Evolutionary conservation across 306 rosid genomes (phyloP).

Genomic region (Vicia faba): DNA sequence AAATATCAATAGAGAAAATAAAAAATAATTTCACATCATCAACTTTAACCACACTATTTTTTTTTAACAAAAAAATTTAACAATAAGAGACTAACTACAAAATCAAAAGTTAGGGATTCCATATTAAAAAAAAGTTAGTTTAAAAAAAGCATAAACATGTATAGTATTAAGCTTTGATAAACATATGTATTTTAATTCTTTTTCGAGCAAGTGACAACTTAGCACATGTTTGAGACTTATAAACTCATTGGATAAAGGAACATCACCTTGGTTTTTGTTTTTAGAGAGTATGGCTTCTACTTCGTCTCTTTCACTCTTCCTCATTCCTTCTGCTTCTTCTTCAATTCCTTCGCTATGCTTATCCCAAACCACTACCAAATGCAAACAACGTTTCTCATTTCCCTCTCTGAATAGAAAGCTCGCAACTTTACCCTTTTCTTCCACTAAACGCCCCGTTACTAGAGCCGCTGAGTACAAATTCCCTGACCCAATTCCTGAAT

Average conservation of each 20-base stretch:
- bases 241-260: neutral
- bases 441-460: constrained; percentile 25
- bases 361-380: constrained; percentile 24
- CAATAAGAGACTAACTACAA: no score
- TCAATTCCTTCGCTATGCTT: constrained; percentile 32
- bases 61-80: no score
- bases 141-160: no score
- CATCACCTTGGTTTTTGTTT: constrained; percentile 40
- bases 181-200: no score
- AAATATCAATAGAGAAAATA: no score
- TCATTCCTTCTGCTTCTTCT: constrained; percentile 32
- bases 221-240: no score
- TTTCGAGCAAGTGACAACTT: no score
- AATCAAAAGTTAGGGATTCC: no score
- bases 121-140: no score
- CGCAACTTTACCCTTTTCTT: constrained; percentile 37
- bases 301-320: constrained; percentile 29
- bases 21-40: no score
- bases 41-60: no score
- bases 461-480: constrained; percentile 74
- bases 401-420: constrained; percentile 31
- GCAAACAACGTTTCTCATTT: constrained; percentile 38
- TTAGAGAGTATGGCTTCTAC: constrained; percentile 33
- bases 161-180: no score
- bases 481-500: constrained; percentile 95